Base-by-base conservation (phyloP, 1,284 basidiomycete genomes). In the Somion occarium region DNA sequence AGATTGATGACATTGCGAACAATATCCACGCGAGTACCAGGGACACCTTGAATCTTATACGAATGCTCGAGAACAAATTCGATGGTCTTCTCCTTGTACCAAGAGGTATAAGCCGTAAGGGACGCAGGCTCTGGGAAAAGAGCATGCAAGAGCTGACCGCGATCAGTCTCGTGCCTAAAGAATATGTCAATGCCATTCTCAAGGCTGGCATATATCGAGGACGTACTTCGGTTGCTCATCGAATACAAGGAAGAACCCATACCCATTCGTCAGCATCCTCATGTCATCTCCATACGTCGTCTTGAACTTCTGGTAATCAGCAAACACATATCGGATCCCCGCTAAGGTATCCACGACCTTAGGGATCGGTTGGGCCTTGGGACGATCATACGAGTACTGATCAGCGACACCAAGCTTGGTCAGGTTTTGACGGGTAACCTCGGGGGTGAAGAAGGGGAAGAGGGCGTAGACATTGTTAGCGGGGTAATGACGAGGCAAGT, bases 381-480 rank as follows among this genome's bases (percentile, higher is more conserved):
- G 84, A 25, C 82, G 72, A n/a, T 64, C 63, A 39, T 80, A 50
- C 51, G 78, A 73, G 56, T 89, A 88, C 37, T 75, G 66, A 23
- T 76, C 69, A 23, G 73, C 56, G 27, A 78, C 69, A 13, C 76
- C 74, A 47, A 91, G 62, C 46, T 85, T 77, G 49, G 67, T 73
- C 50, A 90, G 69, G 63, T 81, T 68, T 3, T 61, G 66, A 58
- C 77, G 69, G 85, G 89, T 88, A 18, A 80, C 62, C 9, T 74
- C 67, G 37, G 91, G 80, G 5, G 83, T 85, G 78, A 90, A 82
- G 59, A 94, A 76, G 19, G 91, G 88, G 80, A 92, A 91, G 74
- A 88, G 85, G 1, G 84, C 82, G 62, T 89, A 93, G 47, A 79
- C 72, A 55, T 81, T 87, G 63, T 86, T 82, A 23, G 72, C 66